Percentiles rank a stretch among this genome's conserved stretches.
phyloP scores from a whole-genome alignment of 768 basidiomycete genomes.

The Tubosaeta brunneosetosa region DNA sequence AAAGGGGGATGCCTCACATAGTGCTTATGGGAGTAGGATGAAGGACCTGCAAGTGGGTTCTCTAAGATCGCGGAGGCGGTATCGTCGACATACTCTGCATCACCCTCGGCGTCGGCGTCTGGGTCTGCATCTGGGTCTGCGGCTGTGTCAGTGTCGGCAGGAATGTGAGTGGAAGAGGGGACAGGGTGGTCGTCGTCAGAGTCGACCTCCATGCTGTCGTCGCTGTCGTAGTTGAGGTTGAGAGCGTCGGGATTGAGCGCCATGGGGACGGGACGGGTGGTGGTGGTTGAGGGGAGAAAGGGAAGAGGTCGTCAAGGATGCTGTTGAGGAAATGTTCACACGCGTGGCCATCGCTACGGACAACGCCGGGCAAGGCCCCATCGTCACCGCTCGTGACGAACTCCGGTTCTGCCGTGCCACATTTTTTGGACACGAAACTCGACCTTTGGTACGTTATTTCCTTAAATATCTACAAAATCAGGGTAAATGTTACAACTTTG shows the following conservation, averaged over 20 bases:
- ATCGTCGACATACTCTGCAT: conserved; percentile 39
- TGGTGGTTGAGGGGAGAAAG: conserved; percentile 36
- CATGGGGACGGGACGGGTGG: conserved; percentile 27
- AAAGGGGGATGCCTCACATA: conserved; percentile 46
- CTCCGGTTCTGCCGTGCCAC: conserved; percentile 34
- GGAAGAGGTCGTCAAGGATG: conserved; percentile 38
- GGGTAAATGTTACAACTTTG: background rate
- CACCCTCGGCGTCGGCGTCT: conserved; percentile 39
- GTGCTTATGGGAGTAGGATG: conserved; percentile 48
- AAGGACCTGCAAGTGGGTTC: conserved; percentile 36
- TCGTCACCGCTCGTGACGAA: conserved; percentile 41
- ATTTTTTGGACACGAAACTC: conserved; percentile 28
- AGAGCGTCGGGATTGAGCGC: conserved; percentile 40
- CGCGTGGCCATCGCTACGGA: conserved; percentile 40
- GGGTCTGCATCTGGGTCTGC: conserved; percentile 57
- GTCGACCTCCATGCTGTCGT: conserved; percentile 70
- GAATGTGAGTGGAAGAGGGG: conserved; percentile 16
- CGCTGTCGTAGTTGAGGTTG: conserved; percentile 49
- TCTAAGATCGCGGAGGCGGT: conserved; percentile 33
- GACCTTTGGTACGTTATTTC: background rate
- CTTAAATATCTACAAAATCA: conserved; percentile 5
- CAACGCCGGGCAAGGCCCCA: conserved; percentile 41
- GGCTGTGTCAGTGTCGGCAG: conserved; percentile 30
- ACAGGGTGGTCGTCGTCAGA: conserved; percentile 42
- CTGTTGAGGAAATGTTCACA: conserved; percentile 39